These are phyloP conservation scores for Dimocarpus longan DNA, from an alignment of 345 rosid species.

Conservation along the genomic window DNA sequence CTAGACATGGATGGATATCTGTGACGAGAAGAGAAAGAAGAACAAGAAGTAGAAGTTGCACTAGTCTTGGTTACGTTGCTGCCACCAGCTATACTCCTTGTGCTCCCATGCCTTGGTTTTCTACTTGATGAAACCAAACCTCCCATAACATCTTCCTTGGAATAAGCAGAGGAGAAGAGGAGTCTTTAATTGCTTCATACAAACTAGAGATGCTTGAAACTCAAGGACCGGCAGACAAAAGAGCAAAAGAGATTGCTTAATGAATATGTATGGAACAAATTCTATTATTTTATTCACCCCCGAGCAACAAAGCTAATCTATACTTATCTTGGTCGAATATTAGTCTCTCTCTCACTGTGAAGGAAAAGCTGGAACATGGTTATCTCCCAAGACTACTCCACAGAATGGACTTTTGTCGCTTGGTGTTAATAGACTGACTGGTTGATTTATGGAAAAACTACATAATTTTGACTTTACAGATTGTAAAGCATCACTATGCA, in stretches of 20 bases:
- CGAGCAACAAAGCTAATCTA: too few species aligned
- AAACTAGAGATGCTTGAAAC: not conserved
- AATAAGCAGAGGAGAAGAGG: not conserved
- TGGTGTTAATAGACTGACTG: too few species aligned
- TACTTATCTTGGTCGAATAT: too few species aligned
- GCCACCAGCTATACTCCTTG: not conserved
- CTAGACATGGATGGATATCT: conserved; percentile 9
- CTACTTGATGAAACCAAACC: not conserved
- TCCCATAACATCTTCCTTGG: conserved; percentile 12
- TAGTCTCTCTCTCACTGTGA: too few species aligned
- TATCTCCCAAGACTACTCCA: too few species aligned
- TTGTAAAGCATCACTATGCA: too few species aligned
- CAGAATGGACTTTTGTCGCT: too few species aligned
- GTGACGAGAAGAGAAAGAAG: not conserved
- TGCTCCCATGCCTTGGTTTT: not conserved
- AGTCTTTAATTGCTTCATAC: not conserved
- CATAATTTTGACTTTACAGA: too few species aligned
- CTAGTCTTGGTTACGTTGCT: not conserved
- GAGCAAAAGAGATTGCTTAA: not conserved
- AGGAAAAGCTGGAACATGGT: too few species aligned
- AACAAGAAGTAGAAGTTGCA: not conserved
- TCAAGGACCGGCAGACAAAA: not conserved
- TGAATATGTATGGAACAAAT: not conserved
- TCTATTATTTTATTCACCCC: not conserved
- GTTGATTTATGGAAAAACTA: too few species aligned